phyloP scores from a whole-genome alignment of 441 rosid species.

The Melastoma candidum region DNA sequence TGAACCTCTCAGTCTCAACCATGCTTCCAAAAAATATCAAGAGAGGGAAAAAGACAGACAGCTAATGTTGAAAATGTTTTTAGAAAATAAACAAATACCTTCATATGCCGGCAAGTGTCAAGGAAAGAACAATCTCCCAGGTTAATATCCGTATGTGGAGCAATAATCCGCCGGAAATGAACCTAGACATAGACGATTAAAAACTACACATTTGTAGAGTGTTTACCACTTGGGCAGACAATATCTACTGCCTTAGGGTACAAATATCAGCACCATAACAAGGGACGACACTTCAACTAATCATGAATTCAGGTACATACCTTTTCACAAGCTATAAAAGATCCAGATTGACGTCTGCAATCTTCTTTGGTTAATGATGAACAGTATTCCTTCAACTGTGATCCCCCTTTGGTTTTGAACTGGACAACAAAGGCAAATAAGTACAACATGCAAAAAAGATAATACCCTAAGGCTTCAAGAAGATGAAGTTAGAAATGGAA shows the following conservation, averaged over 20 bases:
- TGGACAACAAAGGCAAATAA: constrained; percentile 19
- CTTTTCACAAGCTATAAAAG: constrained; percentile 85
- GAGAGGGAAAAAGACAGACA: constrained; percentile 10
- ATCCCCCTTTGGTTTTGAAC: constrained; percentile 98
- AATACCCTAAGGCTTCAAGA: not conserved
- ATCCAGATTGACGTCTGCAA: constrained; percentile 76
- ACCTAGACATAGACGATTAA: constrained; percentile 29
- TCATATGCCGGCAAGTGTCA: constrained; percentile 99
- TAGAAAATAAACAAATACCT: constrained; percentile 30
- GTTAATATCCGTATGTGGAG: constrained; percentile 87
- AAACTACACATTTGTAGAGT: not conserved
- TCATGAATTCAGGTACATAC: constrained; percentile 23
- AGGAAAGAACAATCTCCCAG: constrained; percentile 98
- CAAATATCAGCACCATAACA: not conserved
- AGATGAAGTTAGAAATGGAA: not conserved
- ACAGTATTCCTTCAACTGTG: constrained; percentile 90
- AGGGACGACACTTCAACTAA: not conserved
- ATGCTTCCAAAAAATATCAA: not conserved
- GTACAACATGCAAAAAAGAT: constrained; percentile 7
- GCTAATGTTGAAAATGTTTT: not conserved
- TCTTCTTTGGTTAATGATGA: constrained; percentile 90
- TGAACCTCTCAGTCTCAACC: not conserved
- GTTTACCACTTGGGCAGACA: not conserved
- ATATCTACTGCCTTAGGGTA: no score
- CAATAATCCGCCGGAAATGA: constrained; percentile 87